Evolutionary conservation across 257 asterid species (phyloP).

Genomic region (Solanum acaule): DNA sequence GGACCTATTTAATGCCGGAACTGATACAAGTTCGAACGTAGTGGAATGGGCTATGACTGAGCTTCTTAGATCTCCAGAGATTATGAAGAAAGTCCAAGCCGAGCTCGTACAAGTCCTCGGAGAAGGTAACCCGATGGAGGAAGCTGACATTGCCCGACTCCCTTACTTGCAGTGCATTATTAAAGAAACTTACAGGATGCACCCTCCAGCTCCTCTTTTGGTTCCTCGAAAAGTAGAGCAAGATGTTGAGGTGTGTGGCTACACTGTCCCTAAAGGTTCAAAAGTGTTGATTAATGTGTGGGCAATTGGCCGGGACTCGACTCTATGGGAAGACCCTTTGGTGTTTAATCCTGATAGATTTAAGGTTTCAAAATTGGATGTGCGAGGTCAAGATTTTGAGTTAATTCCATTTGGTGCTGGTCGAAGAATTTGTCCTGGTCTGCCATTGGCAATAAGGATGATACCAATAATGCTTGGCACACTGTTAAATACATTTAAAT

Average conservation of each 20-base stretch:
- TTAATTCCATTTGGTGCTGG: constrained; percentile 11
- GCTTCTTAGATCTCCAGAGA: not conserved
- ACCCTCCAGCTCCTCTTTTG: not conserved
- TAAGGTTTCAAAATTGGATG: not conserved
- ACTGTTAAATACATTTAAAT: not conserved
- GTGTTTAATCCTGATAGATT: constrained; percentile 1
- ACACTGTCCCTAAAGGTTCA: not conserved
- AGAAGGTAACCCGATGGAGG: not conserved
- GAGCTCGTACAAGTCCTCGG: not conserved
- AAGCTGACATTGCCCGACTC: not conserved
- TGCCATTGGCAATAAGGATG: constrained; percentile 4
- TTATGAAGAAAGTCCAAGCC: not conserved
- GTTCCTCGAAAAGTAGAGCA: not conserved
- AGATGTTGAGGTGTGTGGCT: constrained; percentile 1
- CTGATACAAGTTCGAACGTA: not conserved
- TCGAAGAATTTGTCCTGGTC: constrained; percentile 2
- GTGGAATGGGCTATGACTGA: constrained; percentile 6
- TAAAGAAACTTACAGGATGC: not conserved
- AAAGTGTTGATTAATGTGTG: not conserved
- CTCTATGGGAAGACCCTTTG: not conserved
- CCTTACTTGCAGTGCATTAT: not conserved
- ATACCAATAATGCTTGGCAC: not conserved
- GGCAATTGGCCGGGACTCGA: constrained; percentile 4
- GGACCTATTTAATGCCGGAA: constrained; percentile 1
- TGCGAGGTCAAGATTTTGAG: not conserved